Base-by-base conservation (phyloP, 805 yeast genomes). In the Metschnikowia peoriensis region DNA sequence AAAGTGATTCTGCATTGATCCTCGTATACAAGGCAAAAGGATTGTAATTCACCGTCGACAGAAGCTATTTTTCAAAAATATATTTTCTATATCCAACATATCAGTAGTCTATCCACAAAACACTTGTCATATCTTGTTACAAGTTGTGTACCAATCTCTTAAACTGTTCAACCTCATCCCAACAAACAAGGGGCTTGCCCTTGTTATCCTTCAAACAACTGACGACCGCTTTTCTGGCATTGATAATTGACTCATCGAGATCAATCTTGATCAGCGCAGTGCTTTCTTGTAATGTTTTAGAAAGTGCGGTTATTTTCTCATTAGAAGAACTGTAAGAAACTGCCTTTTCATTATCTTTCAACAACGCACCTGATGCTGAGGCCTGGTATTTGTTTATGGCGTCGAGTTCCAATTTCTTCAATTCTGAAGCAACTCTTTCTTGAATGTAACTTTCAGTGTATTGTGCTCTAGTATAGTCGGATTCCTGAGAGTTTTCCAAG, bases 1-100 rank as follows among this genome's bases (percentile, higher is more conserved):
- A 96, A 73, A 84, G 96, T 61, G 99, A 94, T 70, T 85, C 94
- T 63, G 99, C 99, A 2, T 80, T 94, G 68, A 85, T 94, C 51
- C 78, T 93, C 60, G 72, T 94, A 50, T 94, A 94, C 75, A 86
- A 86, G 66, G 96, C 90, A 7, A 81, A 86, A 58, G 96, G 93
- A 16, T 72, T 86, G 59, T 63, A 58, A 51, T 15, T 11, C 28
- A 28, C 37, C 44, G 41, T 44, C 52, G 22, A 54, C 35, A 44
- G 28, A 45, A 34, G 22, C 22, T 22, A 22, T 49, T 28, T 28
- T 49, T 47, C 41, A 28, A 41, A 28, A 48, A 15, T 37, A 17
- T 15, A 43, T 32, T 32, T 43, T 15, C 38, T 32, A 15, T 38
- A 37, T 28, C 8, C 5, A 7, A 22, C 34, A 29, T 32, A 37